phyloP scores from a whole-genome alignment of 768 basidiomycete species.

The Xerocomellus dryophilus region DNA sequence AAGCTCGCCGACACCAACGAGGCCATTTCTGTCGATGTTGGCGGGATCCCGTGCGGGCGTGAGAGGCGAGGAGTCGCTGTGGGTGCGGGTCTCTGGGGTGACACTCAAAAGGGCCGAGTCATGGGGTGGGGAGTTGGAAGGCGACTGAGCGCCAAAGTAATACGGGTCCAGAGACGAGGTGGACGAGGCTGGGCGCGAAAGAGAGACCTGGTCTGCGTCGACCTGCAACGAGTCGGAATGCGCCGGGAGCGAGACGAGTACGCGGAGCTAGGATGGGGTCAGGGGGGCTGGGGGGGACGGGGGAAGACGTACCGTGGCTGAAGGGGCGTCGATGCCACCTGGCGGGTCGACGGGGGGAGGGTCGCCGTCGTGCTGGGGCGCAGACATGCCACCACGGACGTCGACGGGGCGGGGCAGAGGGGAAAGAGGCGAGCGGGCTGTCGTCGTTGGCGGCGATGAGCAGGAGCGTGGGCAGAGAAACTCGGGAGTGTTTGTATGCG shows the following conservation, averaged over 20 bases:
- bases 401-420: not conserved
- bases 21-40: constrained; percentile 76
- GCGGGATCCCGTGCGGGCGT: constrained; percentile 75
- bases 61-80: constrained; percentile 59
- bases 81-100: constrained; percentile 58
- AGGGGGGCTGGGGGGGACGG: not conserved
- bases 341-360: constrained; percentile 29
- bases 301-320: constrained; percentile 12
- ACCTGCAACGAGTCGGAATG: constrained; percentile 31
- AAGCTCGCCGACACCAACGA: constrained; percentile 94
- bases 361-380: constrained; percentile 39
- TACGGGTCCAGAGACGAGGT: constrained; percentile 86
- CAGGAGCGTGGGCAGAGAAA: constrained; percentile 28
- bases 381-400: constrained; percentile 35
- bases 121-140: constrained; percentile 62
- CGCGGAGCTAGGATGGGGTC: constrained; percentile 38
- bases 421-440: constrained; percentile 11
- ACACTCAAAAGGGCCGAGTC: constrained; percentile 39
- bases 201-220: constrained; percentile 43
- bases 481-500: constrained; percentile 21
- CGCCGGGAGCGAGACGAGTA: constrained; percentile 46
- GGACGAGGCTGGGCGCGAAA: constrained; percentile 68
- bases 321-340: constrained; percentile 1
- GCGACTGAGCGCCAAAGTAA: constrained; percentile 74
- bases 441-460: constrained; percentile 35